These are phyloP conservation scores for Melampsora larici-populina DNA, from an alignment of 1,284 basidiomycete genomes.

Conservation along the genomic window DNA sequence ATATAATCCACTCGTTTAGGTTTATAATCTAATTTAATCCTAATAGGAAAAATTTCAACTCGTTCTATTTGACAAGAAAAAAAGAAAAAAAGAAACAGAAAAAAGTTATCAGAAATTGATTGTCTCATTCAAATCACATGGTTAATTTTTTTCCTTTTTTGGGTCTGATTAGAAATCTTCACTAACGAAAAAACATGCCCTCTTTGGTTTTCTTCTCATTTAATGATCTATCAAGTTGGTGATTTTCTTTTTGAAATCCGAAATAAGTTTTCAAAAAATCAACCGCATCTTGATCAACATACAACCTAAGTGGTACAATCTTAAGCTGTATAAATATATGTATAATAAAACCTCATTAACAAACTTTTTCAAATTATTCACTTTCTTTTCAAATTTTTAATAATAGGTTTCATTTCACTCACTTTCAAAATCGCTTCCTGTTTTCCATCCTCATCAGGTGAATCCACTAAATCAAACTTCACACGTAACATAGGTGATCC, in stretches of 20 bases:
- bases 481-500: conserved; percentile 89
- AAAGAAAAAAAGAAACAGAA: not conserved
- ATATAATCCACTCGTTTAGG: conserved; percentile 92
- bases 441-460: conserved; percentile 64
- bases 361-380: not conserved
- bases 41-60: conserved; percentile 78
- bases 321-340: conserved; percentile 59
- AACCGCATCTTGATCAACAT: conserved; percentile 96
- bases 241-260: conserved; percentile 69
- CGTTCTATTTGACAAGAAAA: conserved; percentile 63
- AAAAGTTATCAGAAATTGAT: not conserved
- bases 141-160: too few relatives aligned
- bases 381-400: too few relatives aligned
- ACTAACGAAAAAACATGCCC: conserved; percentile 40
- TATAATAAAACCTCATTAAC: too few relatives aligned
- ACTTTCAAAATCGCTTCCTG: conserved; percentile 73
- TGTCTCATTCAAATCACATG: not conserved
- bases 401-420: too few relatives aligned
- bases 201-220: not conserved
- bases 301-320: conserved; percentile 79
- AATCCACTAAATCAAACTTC: conserved; percentile 70
- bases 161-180: too few relatives aligned
- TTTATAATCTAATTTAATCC: conserved; percentile 88
- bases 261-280: conserved; percentile 97
- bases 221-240: conserved; percentile 55